Evolutionary conservation across 2,329 filamentous ascomycete species (phyloP).

Genomic region (Teratosphaeria epicoccoides): DNA sequence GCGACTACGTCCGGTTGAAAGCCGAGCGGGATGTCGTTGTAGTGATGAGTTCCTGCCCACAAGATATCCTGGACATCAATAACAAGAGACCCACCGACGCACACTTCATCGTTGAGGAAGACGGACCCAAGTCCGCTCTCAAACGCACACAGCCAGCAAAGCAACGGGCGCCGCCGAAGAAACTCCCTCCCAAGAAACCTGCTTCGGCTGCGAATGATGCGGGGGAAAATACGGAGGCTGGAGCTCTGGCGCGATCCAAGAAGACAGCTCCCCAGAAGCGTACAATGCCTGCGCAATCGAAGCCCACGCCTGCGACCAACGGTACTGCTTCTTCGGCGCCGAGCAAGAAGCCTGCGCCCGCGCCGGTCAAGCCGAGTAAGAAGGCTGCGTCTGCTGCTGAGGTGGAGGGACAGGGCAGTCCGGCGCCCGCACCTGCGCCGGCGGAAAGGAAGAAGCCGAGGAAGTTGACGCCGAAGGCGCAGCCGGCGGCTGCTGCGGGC

Average conservation of each 20-base stretch:
- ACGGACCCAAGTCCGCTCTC: conserved; percentile 9
- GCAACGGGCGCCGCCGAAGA: conserved; percentile 14
- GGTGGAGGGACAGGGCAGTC: conserved; percentile 6
- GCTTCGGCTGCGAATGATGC: conserved; percentile 1
- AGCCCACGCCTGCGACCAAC: neutral
- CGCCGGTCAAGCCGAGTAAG: conserved; percentile 10
- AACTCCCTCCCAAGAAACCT: conserved; percentile 9
- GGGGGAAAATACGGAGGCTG: conserved; percentile 3
- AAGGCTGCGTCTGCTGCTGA: conserved; percentile 1
- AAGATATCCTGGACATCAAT: conserved; percentile 36
- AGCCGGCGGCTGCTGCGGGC: conserved; percentile 1
- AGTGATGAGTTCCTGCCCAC: conserved; percentile 38
- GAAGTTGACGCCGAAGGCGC: conserved; percentile 13
- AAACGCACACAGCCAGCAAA: conserved; percentile 13
- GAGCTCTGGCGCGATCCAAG: conserved; percentile 3
- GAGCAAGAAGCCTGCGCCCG: conserved; percentile 8
- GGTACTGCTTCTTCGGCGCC: conserved; percentile 3
- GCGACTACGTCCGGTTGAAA: conserved; percentile 34
- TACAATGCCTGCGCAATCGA: conserved; percentile 7
- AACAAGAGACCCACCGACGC: conserved; percentile 32
- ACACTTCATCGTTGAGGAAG: conserved; percentile 31
- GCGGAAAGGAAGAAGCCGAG: conserved; percentile 23
- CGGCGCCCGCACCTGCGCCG: conserved; percentile 6
- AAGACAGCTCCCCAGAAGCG: conserved; percentile 5
- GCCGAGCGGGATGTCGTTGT: conserved; percentile 37